Evolutionary conservation across 352 stramenopile genomes (phyloP).

Genomic region (Phytophthora tentaculata): DNA sequence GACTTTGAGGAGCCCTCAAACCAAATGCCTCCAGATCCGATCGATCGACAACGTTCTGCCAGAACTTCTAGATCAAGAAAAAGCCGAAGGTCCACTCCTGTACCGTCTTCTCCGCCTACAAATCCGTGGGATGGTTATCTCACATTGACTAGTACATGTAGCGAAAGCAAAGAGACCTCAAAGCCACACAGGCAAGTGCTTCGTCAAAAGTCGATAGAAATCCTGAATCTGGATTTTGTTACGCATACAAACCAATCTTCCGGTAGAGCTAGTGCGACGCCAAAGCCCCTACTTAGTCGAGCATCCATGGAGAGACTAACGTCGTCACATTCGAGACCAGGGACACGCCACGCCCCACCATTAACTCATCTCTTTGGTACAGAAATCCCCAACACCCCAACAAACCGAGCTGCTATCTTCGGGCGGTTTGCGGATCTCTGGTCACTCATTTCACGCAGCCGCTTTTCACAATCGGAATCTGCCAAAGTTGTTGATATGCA

Average conservation of each 20-base stretch:
- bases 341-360: slow-evolving; percentile 3
- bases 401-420: slow-evolving; percentile 40
- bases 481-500: background rate
- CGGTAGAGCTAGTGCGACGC: slow-evolving; percentile 6
- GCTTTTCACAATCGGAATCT: background rate
- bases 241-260: slow-evolving; percentile 3
- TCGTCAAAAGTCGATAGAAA: slow-evolving; percentile 29
- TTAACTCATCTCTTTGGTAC: slow-evolving; percentile 38
- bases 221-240: slow-evolving; percentile 23
- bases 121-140: slow-evolving; percentile 35
- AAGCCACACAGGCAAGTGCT: slow-evolving; percentile 21
- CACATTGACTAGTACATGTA: slow-evolving; percentile 2
- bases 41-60: slow-evolving; percentile 5
- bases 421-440: slow-evolving; percentile 49
- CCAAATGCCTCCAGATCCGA: slow-evolving; percentile 1
- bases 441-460: slow-evolving; percentile 45
- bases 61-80: slow-evolving; percentile 26
- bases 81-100: slow-evolving; percentile 29
- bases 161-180: slow-evolving; percentile 18
- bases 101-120: slow-evolving; percentile 12
- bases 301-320: slow-evolving; percentile 13
- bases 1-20: slow-evolving; percentile 24
- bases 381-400: slow-evolving; percentile 37
- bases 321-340: slow-evolving; percentile 12
- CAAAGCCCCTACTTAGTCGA: slow-evolving; percentile 23